Evolutionary conservation across 768 basidiomycete genomes (phyloP), one percentile per base, ranked within the genome.

Genomic region (Lentinula sp.): DNA sequence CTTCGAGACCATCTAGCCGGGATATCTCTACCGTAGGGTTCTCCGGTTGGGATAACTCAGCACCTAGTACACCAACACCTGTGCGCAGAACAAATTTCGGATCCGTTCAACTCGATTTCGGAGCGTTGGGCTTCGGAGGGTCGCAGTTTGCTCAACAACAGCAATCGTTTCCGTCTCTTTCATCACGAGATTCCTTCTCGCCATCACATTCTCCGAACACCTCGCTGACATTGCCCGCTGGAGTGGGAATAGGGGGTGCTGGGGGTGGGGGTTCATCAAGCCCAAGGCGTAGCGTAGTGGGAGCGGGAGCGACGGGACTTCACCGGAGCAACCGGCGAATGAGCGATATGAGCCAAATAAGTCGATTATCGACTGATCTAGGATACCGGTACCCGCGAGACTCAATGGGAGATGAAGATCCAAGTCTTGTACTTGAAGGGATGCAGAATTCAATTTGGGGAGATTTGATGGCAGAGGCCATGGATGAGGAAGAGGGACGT

Each of bases 361-460:
- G 85, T 69, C 79, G 81, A 72, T 71, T 86, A 50, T 82, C 85
- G 7, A 75, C 77, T 28, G 85, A 87, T 62, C 74, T 79, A 32
- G 74, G 75, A 28, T 71, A 73, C 62, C 71, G 77, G 43, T 79
- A 79, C 36, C 77, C 79, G 59, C 73, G 78, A 23, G 64, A 64
- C 42, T 79, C 70, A 65, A 75, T 73, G 71, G 74, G 70, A 20
- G 80, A 76, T 35, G 73, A 79, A 45, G 79, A 81, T 62, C 74
- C 77, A 2, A 77, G 80, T 62, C 74, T 81, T 60, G 76, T 87
- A 20, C 70, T 85, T 18, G 77, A 79, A 18, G 81, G 86, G 10
- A 81, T 88, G 73, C 80, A 86, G 62, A 81, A 78, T 62, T 88
- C 87, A n/a, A 76, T 84, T 56, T 90, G 88, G 88, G 84, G 85